phyloP scores from a whole-genome alignment of 1,284 basidiomycete species.

The Ganoderma lingzhi region DNA sequence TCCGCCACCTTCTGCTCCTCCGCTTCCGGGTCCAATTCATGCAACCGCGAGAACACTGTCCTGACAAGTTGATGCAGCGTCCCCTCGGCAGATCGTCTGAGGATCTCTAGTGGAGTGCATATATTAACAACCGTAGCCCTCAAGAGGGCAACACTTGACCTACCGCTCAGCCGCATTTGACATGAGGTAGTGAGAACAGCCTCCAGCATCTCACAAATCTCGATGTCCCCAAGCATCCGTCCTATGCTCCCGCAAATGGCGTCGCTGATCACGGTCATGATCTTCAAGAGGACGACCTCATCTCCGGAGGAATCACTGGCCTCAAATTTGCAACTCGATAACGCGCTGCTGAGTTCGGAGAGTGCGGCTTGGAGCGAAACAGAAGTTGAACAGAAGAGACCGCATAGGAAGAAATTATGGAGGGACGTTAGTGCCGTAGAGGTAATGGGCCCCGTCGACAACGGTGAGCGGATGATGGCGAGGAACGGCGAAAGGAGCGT shows the following conservation, averaged over 20 bases:
- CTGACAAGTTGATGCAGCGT: constrained; percentile 91
- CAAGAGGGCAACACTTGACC: constrained; percentile 41
- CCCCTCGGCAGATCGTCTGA: constrained; percentile 93
- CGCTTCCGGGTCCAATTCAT: constrained; percentile 65
- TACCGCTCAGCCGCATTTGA: constrained; percentile 94
- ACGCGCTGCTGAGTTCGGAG: constrained; percentile 86
- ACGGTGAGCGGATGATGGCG: constrained; percentile 89
- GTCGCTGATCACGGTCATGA: constrained; percentile 91
- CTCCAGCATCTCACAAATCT: constrained; percentile 98
- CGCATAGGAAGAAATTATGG: constrained; percentile 87
- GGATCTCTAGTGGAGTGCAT: constrained; percentile 64
- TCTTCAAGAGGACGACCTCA: constrained; percentile 93
- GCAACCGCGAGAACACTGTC: constrained; percentile 81
- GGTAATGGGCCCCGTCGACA: constrained; percentile 95
- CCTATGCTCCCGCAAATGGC: constrained; percentile 80
- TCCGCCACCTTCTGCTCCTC: constrained; percentile 73
- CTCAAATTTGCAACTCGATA: constrained; percentile 98
- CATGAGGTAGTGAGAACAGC: constrained; percentile 98
- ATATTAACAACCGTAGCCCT: constrained; percentile 22
- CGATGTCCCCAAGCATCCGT: constrained; percentile 83
- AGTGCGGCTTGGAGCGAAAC: constrained; percentile 70
- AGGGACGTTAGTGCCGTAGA: constrained; percentile 88
- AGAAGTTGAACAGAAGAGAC: constrained; percentile 69
- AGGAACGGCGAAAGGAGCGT: constrained; percentile 89
- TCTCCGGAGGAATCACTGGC: constrained; percentile 95